These are phyloP conservation scores for Neopestalotiopsis sp. DNA, from an alignment of 2,329 filamentous ascomycete species.

Conservation along the genomic window DNA sequence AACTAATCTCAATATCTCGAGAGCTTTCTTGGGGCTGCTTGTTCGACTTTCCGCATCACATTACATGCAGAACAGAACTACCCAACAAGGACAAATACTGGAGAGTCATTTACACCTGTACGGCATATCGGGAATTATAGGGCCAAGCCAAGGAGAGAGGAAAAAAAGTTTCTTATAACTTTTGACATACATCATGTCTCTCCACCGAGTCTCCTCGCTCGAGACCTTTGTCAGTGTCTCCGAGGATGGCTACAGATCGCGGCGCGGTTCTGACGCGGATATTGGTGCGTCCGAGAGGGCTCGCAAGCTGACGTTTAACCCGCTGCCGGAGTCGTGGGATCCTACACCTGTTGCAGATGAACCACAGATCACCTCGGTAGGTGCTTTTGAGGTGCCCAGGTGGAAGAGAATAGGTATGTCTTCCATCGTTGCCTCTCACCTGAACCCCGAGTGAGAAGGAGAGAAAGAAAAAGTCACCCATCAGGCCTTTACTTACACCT, in stretches of 20 bases:
- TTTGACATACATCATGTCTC: constrained; percentile 48
- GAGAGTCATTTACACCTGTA: neutral
- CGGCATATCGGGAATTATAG: neutral
- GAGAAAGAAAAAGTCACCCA: neutral
- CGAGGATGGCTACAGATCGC: constrained; percentile 41
- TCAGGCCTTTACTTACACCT: constrained; percentile 19
- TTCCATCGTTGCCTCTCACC: neutral
- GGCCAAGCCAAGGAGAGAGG: neutral
- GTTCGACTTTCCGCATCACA: too few relatives aligned
- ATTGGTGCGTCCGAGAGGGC: constrained; percentile 55
- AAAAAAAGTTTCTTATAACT: neutral
- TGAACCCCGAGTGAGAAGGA: neutral
- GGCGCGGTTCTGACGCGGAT: constrained; percentile 42
- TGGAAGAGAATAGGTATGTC: constrained; percentile 60
- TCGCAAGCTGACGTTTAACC: constrained; percentile 59
- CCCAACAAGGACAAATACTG: neutral
- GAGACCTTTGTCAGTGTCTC: constrained; percentile 54
- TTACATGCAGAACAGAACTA: too few relatives aligned
- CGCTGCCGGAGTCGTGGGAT: constrained; percentile 58
- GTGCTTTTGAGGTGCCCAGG: constrained; percentile 58
- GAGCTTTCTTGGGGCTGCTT: neutral
- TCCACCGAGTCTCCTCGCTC: constrained; percentile 58
- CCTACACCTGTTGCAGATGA: constrained; percentile 46
- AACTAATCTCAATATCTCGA: neutral
- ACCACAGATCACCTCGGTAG: constrained; percentile 47